phyloP scores from a whole-genome alignment of 495 filamentous ascomycete species.

The Xylaria grammica region DNA sequence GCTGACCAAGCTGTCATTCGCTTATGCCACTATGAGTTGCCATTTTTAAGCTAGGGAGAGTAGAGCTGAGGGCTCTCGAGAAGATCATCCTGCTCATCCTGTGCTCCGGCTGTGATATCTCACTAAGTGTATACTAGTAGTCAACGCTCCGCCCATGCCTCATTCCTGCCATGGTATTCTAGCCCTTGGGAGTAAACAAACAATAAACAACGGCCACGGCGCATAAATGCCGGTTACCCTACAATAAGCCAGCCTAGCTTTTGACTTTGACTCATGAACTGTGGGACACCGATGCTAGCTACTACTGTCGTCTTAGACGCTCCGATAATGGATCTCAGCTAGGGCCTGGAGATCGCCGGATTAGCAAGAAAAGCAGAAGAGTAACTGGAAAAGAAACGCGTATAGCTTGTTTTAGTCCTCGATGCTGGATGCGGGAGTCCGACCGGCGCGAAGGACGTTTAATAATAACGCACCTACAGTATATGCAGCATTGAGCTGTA shows the following conservation, averaged over 20 bases:
- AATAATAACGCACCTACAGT: constrained; percentile 14
- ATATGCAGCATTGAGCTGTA: constrained; percentile 19
- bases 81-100: too few species aligned
- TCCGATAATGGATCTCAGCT: constrained; percentile 5
- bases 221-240: constrained; percentile 1
- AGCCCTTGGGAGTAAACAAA: background rate
- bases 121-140: too few species aligned
- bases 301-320: background rate
- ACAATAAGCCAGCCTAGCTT: background rate
- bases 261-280: constrained; percentile 21
- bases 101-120: background rate
- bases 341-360: constrained; percentile 10
- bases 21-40: background rate
- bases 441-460: constrained; percentile 13
- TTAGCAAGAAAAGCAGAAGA: constrained; percentile 11
- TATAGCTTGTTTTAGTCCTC: constrained; percentile 4
- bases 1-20: constrained; percentile 10
- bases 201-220: constrained; percentile 1
- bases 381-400: constrained; percentile 5
- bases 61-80: background rate
- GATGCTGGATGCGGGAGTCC: background rate
- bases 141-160: too few species aligned
- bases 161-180: too few species aligned
- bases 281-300: constrained; percentile 1
- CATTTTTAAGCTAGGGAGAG: too few species aligned